phyloP scores from a whole-genome alignment of 2,329 filamentous ascomycete genomes.

The Colletotrichum sp. region DNA sequence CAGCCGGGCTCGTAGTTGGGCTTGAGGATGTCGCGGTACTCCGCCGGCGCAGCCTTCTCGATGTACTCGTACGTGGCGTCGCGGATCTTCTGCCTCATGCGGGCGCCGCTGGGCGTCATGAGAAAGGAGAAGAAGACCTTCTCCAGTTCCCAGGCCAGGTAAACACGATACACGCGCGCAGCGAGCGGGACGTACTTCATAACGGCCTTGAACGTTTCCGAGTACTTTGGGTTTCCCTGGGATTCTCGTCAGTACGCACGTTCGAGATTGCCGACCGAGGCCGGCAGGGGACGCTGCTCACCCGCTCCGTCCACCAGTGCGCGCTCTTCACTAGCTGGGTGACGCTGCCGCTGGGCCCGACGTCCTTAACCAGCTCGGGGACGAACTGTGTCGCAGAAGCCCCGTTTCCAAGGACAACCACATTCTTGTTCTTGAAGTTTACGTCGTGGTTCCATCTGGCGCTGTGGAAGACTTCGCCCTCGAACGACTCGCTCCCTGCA shows the following conservation, averaged over 20 bases:
- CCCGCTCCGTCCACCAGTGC: not conserved
- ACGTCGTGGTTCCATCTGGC: not conserved
- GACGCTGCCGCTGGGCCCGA: not conserved
- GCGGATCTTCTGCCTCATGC: not conserved
- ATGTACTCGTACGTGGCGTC: not conserved
- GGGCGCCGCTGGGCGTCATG: not conserved
- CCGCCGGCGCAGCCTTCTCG: not conserved
- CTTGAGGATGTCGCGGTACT: slow-evolving; percentile 40
- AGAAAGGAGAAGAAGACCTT: not conserved
- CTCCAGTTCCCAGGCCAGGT: not conserved
- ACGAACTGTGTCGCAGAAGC: slow-evolving; percentile 54
- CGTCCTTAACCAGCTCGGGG: slow-evolving; percentile 38
- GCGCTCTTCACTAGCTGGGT: not conserved
- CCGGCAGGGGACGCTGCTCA: not conserved
- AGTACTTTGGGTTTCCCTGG: not conserved
- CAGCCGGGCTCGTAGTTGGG: slow-evolving; percentile 37
- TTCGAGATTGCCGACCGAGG: too few species aligned
- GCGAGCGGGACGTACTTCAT: not conserved
- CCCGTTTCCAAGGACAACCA: slow-evolving; percentile 45
- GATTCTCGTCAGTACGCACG: not conserved
- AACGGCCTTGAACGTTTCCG: not conserved
- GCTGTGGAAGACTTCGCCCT: not conserved
- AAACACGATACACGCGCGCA: not conserved
- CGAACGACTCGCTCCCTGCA: not conserved
- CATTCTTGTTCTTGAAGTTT: slow-evolving; percentile 30